Evolutionary conservation across 2,329 filamentous ascomycete species (phyloP).

Genomic region (Coniella lustricola): DNA sequence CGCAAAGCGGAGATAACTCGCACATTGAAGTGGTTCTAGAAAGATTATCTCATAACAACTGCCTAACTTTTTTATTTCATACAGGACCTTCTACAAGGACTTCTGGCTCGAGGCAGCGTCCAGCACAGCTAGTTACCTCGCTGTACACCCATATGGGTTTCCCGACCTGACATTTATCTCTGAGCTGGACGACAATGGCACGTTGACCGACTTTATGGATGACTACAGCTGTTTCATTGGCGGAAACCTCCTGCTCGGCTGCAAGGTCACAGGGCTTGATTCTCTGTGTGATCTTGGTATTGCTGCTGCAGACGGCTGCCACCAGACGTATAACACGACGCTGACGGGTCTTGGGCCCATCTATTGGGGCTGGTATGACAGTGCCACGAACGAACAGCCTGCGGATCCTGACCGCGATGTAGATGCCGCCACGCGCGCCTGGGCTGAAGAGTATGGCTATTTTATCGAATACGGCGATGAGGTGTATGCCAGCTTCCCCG

Average conservation of each 20-base stretch:
- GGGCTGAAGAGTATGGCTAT: slow-evolving; percentile 7
- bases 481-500: slow-evolving; percentile 5
- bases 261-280: slow-evolving; percentile 1
- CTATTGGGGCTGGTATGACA: slow-evolving; percentile 9
- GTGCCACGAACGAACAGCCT: slow-evolving; percentile 3
- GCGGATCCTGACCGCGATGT: slow-evolving; percentile 3
- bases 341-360: slow-evolving; percentile 3
- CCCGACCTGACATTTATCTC: slow-evolving; percentile 8
- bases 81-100: slow-evolving; percentile 4
- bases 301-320: slow-evolving; percentile 8
- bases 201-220: slow-evolving; percentile 5
- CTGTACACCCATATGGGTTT: slow-evolving; percentile 4
- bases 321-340: slow-evolving; percentile 10
- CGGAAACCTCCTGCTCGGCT: slow-evolving; percentile 7
- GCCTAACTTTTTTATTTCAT: too few relatives aligned
- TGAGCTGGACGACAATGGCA: slow-evolving; percentile 6
- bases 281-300: slow-evolving; percentile 5
- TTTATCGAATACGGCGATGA: slow-evolving; percentile 7
- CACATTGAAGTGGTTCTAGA: too few relatives aligned
- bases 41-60: too few relatives aligned
- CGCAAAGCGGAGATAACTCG: too few relatives aligned
- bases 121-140: slow-evolving; percentile 8
- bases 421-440: slow-evolving; percentile 2
- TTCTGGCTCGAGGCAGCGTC: slow-evolving; percentile 5
- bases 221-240: slow-evolving; percentile 9